Percentiles rank a stretch among this genome's conserved stretches.
Conservation (phyloP, 192 early-diverging fungal species). For the Entomortierella beljakovae region DNA sequence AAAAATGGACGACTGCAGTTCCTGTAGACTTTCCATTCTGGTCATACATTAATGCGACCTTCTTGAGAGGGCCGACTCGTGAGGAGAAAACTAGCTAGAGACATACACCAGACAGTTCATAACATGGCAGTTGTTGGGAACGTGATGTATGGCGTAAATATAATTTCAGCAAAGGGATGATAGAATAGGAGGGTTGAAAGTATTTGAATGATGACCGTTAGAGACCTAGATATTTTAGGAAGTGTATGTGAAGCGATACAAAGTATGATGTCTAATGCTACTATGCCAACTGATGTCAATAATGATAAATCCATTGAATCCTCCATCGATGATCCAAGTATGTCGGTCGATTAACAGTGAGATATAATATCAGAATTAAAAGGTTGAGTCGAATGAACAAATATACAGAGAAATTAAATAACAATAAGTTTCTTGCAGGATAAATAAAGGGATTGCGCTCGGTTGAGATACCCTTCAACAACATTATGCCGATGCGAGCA, state of each 20-base stretch:
- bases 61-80: conserved; percentile 61
- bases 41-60: conserved; percentile 62
- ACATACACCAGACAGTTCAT: not conserved
- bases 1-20: conserved; percentile 59
- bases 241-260: too few relatives aligned
- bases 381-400: too few relatives aligned
- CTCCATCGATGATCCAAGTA: too few relatives aligned
- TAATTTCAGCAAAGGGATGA: not conserved
- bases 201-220: conserved; percentile 6
- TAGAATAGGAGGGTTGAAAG: not conserved
- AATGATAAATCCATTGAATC: too few relatives aligned
- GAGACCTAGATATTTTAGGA: not conserved
- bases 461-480: not conserved
- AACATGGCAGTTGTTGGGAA: conserved; percentile 4
- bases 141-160: not conserved
- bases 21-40: conserved; percentile 64
- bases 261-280: too few relatives aligned
- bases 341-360: too few relatives aligned
- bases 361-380: too few relatives aligned
- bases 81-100: conserved; percentile 54
- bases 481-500: not conserved
- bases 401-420: too few relatives aligned
- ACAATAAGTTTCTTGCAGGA: too few relatives aligned
- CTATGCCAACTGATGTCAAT: too few relatives aligned
- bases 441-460: too few relatives aligned